Evolutionary conservation across 306 rosid genomes (phyloP).

Genomic region (Corylus americana): DNA sequence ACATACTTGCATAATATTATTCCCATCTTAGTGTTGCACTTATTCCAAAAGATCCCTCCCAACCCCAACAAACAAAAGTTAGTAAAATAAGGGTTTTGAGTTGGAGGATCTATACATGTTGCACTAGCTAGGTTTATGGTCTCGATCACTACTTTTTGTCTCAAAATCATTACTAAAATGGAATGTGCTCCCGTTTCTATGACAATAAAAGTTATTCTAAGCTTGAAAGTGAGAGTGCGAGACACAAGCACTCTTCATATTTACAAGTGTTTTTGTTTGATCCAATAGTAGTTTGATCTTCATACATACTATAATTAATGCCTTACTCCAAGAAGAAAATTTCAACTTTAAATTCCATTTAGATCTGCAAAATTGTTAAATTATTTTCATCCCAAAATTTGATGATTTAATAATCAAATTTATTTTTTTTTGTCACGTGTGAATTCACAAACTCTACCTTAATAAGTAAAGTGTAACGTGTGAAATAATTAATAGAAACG

Average conservation of each 20-base stretch:
- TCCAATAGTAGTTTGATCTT: background rate
- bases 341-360: background rate
- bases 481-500: too few relatives aligned
- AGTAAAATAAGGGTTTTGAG: background rate
- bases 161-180: background rate
- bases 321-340: background rate
- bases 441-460: too few relatives aligned
- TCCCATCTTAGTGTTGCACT: background rate
- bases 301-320: background rate
- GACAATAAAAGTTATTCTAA: background rate
- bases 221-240: too few relatives aligned
- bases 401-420: too few relatives aligned
- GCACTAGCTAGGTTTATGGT: conserved; percentile 3
- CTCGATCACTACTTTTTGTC: conserved; percentile 3
- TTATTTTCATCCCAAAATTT: too few relatives aligned
- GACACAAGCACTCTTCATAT: too few relatives aligned
- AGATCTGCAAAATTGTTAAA: background rate
- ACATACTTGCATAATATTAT: background rate
- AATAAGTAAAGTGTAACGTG: too few relatives aligned
- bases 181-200: background rate
- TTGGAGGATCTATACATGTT: background rate
- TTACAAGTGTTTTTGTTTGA: background rate
- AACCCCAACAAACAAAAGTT: background rate
- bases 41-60: background rate
- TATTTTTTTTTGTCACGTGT: too few relatives aligned